These are phyloP conservation scores for Pleurotus citrinopileatus DNA, from an alignment of 768 basidiomycete genomes.

Conservation along the genomic window DNA sequence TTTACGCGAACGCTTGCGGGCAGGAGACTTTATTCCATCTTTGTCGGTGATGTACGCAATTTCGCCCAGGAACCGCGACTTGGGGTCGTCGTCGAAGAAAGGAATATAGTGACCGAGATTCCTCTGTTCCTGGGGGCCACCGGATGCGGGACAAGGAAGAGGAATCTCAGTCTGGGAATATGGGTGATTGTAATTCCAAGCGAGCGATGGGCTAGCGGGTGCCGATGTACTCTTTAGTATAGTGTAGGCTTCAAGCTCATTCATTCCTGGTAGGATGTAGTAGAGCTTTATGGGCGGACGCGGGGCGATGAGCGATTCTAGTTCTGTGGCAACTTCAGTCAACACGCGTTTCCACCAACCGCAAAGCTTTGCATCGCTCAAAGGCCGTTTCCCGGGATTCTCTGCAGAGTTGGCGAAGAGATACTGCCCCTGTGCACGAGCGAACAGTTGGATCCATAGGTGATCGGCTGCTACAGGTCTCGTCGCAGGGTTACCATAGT, in stretches of 20 bases:
- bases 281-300: conserved; percentile 37
- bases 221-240: conserved; percentile 41
- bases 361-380: conserved; percentile 78
- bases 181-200: conserved; percentile 82
- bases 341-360: conserved; percentile 91
- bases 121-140: conserved; percentile 21
- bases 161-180: conserved; percentile 55
- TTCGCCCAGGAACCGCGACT: conserved; percentile 90
- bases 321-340: conserved; percentile 46
- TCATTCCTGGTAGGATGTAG: conserved; percentile 71
- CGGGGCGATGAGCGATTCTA: conserved; percentile 27
- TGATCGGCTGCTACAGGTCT: conserved; percentile 54
- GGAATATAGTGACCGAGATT: conserved; percentile 79
- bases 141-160: conserved; percentile 38
- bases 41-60: conserved; percentile 71
- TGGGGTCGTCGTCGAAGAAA: conserved; percentile 95
- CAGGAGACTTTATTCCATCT: conserved; percentile 57
- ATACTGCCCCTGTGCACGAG: conserved; percentile 87
- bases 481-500: conserved; percentile 60
- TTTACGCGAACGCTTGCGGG: conserved; percentile 53
- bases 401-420: conserved; percentile 88
- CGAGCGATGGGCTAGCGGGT: conserved; percentile 13
- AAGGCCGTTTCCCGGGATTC: conserved; percentile 62
- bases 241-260: conserved; percentile 62
- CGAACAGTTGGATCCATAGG: conserved; percentile 86